Conservation (phyloP, 345 rosid genomes). For the Orychophragmus violaceus region DNA sequence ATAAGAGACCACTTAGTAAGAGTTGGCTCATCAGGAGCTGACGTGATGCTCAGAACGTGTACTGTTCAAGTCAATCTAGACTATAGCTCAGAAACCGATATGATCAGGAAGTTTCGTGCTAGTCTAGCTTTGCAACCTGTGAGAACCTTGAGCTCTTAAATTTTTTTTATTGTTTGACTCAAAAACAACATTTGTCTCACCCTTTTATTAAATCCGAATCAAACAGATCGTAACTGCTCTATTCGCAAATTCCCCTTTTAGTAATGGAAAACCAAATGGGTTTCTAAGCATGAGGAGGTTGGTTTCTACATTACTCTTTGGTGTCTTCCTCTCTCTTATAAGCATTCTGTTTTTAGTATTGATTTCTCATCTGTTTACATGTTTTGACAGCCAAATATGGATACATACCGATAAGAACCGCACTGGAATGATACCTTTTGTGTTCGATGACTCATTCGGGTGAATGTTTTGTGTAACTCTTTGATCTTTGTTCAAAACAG, state of each 20-base stretch:
- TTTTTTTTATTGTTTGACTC: not conserved
- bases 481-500: not conserved
- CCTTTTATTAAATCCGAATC: not conserved
- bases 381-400: not conserved
- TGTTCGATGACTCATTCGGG: not conserved
- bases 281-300: conserved; percentile 91
- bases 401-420: not conserved
- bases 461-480: not conserved
- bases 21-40: conserved; percentile 61
- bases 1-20: conserved; percentile 71
- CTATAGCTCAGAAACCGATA: conserved; percentile 70
- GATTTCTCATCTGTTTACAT: not conserved
- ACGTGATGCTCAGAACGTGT: conserved; percentile 77
- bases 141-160: conserved; percentile 28
- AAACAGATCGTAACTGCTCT: conserved; percentile 84
- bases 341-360: not conserved
- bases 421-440: not conserved
- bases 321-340: not conserved
- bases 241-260: conserved; percentile 95
- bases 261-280: conserved; percentile 88
- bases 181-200: not conserved
- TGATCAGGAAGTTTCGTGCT: conserved; percentile 87
- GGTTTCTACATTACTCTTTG: not conserved
- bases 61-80: conserved; percentile 69
- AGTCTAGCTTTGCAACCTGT: conserved; percentile 96